Evolutionary conservation across 2,329 filamentous ascomycete species (phyloP), one percentile per base, ranked within the genome.

Genomic region (Calycina marina): DNA sequence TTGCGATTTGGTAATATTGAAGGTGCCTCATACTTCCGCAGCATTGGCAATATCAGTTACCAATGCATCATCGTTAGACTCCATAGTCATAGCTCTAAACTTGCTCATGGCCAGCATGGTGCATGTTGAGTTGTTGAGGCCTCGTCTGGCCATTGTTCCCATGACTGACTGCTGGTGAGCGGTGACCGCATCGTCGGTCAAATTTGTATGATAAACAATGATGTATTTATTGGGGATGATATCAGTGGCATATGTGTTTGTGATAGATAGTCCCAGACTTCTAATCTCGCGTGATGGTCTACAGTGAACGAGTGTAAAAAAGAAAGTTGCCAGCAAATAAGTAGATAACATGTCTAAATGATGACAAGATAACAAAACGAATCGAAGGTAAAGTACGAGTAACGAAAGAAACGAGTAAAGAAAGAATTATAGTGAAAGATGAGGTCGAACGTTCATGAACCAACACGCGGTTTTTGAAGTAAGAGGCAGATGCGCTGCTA

Each of bases 171-270:
- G 51, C 48, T 69, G 58, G 49, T 69, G 65, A 18, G 59, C 53
- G 17, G 56, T 49, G 41, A 77, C 63, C 20, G 56, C 55, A 13
- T 60, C 60, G 16, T 64, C 57, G 39, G 56, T 58, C 38, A 60
- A 63, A 32, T 60, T 64, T 44, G 57, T 60, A 54, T 73, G 68
- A 57, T 73, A 76, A 30, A 77, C 69, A 30, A 76, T 69, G 39
- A 77, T 74, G 52, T 72, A 77, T 18, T 60, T 58, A 55, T 69
- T 64, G 20, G 65, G 55, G 29, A 76, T 62, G 38, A 63, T 53
- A 43, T 69, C 55, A 11, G 43, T 41, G 32, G 61, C 62, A 18
- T 60, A 50, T 3, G 58, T 49, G 50, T 74, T 74, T 42, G 53
- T 53, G 45, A 74, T 53, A 42, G 63, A 60, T 10, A 67, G 47